These are phyloP conservation scores for Metarhizium anisopliae DNA, from an alignment of 2,329 filamentous ascomycete species.

Conservation along the genomic window DNA sequence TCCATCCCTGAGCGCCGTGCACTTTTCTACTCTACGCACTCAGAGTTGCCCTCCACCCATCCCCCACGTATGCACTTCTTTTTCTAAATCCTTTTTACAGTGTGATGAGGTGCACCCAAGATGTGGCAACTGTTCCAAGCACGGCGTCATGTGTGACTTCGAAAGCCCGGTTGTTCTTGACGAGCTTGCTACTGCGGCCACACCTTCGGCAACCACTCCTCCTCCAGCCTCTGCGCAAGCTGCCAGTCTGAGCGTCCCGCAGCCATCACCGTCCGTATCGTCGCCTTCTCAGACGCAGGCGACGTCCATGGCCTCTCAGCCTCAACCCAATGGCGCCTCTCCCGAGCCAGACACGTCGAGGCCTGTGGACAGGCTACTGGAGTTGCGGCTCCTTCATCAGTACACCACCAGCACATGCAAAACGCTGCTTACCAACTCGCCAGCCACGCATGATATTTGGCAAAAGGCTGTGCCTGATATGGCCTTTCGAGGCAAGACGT, in stretches of 20 bases:
- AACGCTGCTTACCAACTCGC: constrained; percentile 47
- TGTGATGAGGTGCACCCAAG: constrained; percentile 58
- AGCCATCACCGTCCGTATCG: constrained; percentile 14
- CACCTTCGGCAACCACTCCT: constrained; percentile 7
- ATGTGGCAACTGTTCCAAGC: constrained; percentile 58
- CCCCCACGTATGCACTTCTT: too few species aligned
- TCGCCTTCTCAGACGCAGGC: constrained; percentile 25
- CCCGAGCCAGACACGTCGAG: constrained; percentile 21
- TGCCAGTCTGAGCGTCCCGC: neutral
- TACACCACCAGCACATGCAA: constrained; percentile 52
- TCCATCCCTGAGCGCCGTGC: neutral
- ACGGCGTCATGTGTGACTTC: constrained; percentile 59
- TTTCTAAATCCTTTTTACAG: constrained; percentile 23
- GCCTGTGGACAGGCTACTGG: constrained; percentile 40
- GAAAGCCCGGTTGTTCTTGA: constrained; percentile 41
- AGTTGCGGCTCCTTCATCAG: constrained; percentile 56
- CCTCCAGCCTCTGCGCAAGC: constrained; percentile 9
- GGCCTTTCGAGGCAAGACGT: constrained; percentile 49
- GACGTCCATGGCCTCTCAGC: constrained; percentile 12
- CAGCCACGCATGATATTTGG: constrained; percentile 48
- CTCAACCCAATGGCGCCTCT: constrained; percentile 8
- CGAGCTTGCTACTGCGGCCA: constrained; percentile 31
- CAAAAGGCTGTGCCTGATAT: constrained; percentile 49
- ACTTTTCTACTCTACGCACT: neutral
- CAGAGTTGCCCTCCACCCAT: too few species aligned